Percentiles rank a stretch among this genome's conserved stretches.
These are phyloP conservation scores for Didymella arachidicola DNA, from an alignment of 2,329 filamentous ascomycete genomes.

Conservation along the genomic window DNA sequence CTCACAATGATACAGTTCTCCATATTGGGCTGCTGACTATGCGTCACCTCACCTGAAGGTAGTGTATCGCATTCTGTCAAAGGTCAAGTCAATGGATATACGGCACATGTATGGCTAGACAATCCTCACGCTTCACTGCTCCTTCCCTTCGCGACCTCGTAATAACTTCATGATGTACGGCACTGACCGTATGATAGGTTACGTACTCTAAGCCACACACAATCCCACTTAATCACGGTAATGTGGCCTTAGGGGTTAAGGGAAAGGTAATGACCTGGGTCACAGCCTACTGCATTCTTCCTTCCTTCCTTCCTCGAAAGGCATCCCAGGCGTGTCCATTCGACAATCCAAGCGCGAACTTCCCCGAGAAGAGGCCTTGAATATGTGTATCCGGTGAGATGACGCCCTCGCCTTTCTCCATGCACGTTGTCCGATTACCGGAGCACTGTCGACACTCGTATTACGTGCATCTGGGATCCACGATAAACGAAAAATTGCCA, in stretches of 20 bases:
- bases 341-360: slow-evolving; percentile 1
- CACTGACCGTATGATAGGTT: neutral
- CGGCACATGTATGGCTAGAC: neutral
- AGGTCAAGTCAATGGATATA: neutral
- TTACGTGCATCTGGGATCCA: neutral
- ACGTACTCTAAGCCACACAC: neutral
- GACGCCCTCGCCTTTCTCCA: neutral
- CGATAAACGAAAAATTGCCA: slow-evolving; percentile 10
- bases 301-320: neutral
- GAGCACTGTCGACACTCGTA: neutral
- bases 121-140: neutral
- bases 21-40: too few species aligned
- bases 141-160: too few species aligned
- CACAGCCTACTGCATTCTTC: neutral
- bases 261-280: too few species aligned
- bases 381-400: neutral
- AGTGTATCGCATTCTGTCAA: neutral
- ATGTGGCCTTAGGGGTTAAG: neutral
- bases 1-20: neutral
- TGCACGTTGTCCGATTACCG: neutral
- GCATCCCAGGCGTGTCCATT: neutral
- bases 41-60: neutral
- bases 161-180: neutral
- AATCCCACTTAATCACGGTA: neutral
- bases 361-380: neutral